Evolutionary conservation across 352 stramenopile genomes (phyloP).

Genomic region (Pythium chondricola): DNA sequence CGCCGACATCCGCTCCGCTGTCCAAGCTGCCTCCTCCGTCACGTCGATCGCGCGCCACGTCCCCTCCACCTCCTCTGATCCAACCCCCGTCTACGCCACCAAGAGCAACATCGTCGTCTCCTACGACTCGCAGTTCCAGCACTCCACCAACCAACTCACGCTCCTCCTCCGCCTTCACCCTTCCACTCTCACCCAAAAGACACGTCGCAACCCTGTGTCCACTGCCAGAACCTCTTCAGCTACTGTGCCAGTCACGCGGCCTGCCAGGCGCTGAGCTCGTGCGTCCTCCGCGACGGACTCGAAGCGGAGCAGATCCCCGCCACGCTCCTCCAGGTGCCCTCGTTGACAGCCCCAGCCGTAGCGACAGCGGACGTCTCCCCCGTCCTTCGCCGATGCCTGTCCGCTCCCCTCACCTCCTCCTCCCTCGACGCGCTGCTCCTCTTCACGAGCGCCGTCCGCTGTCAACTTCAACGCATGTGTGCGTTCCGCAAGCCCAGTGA

Average conservation of each 20-base stretch:
- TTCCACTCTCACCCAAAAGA: slow-evolving; percentile 33
- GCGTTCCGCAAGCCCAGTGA: slow-evolving; percentile 17
- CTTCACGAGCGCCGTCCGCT: slow-evolving; percentile 41
- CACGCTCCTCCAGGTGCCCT: slow-evolving; percentile 12
- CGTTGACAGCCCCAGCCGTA: slow-evolving; percentile 10
- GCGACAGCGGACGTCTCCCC: slow-evolving; percentile 40
- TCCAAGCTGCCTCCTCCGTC: slow-evolving; percentile 40
- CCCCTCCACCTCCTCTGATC: no score
- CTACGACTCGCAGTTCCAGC: slow-evolving; percentile 29
- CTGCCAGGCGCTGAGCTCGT: slow-evolving; percentile 31
- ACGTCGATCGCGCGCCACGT: slow-evolving; percentile 44
- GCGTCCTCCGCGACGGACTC: slow-evolving; percentile 30
- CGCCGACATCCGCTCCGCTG: slow-evolving; percentile 29
- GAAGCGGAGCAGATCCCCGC: slow-evolving; percentile 15
- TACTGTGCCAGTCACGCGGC: slow-evolving; percentile 31
- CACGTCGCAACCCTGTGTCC: slow-evolving; percentile 34
- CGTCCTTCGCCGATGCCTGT: slow-evolving; percentile 27
- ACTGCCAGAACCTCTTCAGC: slow-evolving; percentile 47
- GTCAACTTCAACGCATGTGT: slow-evolving; percentile 44
- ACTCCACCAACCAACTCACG: slow-evolving; percentile 25
- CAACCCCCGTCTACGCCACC: slow-evolving; percentile 20
- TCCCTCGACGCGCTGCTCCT: slow-evolving; percentile 34
- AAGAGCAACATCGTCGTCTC: slow-evolving; percentile 42
- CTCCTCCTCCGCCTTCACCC: slow-evolving; percentile 34
- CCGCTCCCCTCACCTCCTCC: not conserved